Percentiles rank a stretch among this genome's conserved stretches.
Conservation (phyloP, 1,139 yeast genomes). For the Sugiyamaella novakii region DNA sequence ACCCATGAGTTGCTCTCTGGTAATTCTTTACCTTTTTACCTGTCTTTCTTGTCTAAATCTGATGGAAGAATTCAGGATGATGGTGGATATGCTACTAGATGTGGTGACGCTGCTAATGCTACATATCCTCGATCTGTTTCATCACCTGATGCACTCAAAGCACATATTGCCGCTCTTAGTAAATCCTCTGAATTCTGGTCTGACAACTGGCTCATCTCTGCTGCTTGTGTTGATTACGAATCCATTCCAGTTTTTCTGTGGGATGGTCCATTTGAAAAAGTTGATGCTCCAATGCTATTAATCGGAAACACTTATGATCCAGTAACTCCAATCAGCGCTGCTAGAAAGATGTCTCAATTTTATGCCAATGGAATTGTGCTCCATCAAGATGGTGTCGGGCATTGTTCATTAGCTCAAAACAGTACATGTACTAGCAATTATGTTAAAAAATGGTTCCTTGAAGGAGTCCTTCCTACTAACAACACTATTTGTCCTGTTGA, state of each 20-base stretch:
- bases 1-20: conserved; percentile 19
- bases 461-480: conserved; percentile 22
- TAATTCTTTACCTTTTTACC: conserved; percentile 16
- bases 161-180: conserved; percentile 1
- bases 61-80: conserved; percentile 7
- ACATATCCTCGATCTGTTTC: conserved; percentile 9
- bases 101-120: conserved; percentile 23
- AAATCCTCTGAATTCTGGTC: conserved; percentile 12
- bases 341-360: conserved; percentile 24
- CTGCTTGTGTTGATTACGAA: conserved; percentile 19
- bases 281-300: conserved; percentile 24
- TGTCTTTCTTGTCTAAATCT: background rate
- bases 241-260: conserved; percentile 21
- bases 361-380: conserved; percentile 23
- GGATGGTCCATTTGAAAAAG: conserved; percentile 26
- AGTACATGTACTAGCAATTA: conserved; percentile 20
- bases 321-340: conserved; percentile 25
- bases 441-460: conserved; percentile 21
- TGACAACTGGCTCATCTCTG: conserved; percentile 18
- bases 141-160: conserved; percentile 16
- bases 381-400: conserved; percentile 26
- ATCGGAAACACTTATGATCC: conserved; percentile 26
- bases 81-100: conserved; percentile 24
- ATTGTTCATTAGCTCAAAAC: conserved; percentile 25
- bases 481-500: conserved; percentile 23